Percentiles rank a stretch among this genome's conserved stretches.
Evolutionary conservation across 495 filamentous ascomycete genomes (phyloP).

Genomic region (Neurospora africana): DNA sequence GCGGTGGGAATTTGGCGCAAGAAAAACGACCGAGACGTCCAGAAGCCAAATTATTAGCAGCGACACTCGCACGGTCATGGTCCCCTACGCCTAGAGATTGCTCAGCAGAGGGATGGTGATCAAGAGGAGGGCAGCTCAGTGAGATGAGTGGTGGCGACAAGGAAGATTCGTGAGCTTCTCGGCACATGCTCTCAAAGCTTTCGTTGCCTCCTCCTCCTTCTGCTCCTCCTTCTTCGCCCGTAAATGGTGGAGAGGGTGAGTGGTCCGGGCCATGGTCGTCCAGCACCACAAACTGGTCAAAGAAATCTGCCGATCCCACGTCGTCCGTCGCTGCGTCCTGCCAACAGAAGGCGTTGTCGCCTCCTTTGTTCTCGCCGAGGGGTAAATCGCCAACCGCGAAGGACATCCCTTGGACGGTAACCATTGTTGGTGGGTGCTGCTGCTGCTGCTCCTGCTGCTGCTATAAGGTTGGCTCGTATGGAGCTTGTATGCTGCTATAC

Average conservation of each 20-base stretch:
- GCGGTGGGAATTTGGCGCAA: neutral
- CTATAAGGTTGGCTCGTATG: neutral
- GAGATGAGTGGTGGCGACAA: constrained; percentile 11
- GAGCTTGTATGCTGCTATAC: neutral
- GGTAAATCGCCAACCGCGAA: constrained; percentile 13
- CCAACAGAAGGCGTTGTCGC: constrained; percentile 21
- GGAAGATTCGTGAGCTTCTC: constrained; percentile 6
- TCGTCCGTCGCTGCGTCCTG: constrained; percentile 23
- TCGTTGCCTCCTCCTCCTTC: constrained; percentile 7
- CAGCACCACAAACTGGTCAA: constrained; percentile 38
- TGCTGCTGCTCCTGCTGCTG: neutral
- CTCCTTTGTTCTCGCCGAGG: constrained; percentile 29
- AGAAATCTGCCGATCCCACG: constrained; percentile 29
- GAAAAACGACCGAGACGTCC: neutral
- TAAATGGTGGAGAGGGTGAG: constrained; percentile 5
- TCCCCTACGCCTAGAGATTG: neutral
- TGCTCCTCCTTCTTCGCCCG: neutral
- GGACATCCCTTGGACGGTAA: constrained; percentile 14
- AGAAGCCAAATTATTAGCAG: neutral
- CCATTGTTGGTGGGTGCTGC: constrained; percentile 12
- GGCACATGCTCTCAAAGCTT: constrained; percentile 9
- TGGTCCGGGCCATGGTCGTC: constrained; percentile 18
- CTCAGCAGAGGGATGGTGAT: neutral
- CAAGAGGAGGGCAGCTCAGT: neutral
- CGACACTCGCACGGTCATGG: neutral